phyloP scores from a whole-genome alignment of 23 red algal genomes.

The Agarophyton chilense region DNA sequence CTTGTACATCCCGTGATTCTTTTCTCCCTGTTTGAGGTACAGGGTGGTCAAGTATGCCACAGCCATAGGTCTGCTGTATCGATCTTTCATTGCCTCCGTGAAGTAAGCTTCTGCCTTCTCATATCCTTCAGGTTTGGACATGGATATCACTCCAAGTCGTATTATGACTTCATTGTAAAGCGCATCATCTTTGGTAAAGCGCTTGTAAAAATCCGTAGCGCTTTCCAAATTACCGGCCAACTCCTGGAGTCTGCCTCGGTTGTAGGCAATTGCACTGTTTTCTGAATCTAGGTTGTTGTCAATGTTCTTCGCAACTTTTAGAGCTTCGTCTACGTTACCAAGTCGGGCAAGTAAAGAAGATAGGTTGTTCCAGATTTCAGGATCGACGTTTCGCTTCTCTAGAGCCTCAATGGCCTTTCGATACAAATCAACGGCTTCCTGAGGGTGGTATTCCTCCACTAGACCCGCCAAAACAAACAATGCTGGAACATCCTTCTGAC shows the following conservation, averaged over 20 bases:
- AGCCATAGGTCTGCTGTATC: conserved; percentile 23
- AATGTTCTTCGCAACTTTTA: conserved; percentile 29
- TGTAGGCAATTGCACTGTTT: conserved; percentile 42
- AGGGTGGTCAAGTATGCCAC: conserved; percentile 36
- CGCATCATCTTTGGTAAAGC: conserved; percentile 36
- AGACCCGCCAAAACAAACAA: conserved; percentile 46
- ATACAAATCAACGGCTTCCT: conserved; percentile 48
- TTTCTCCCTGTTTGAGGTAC: conserved; percentile 36
- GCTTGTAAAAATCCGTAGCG: conserved; percentile 32
- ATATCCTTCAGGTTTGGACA: conserved; percentile 21
- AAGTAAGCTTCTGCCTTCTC: conserved; percentile 56
- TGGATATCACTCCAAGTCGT: conserved; percentile 38
- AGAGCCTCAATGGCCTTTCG: conserved; percentile 35
- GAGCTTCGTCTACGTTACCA: conserved; percentile 48
- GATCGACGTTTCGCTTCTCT: conserved; percentile 25
- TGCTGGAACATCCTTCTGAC: conserved; percentile 54
- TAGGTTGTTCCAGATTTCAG: conserved; percentile 66
- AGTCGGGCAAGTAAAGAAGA: conserved; percentile 50
- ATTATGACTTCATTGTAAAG: conserved; percentile 52
- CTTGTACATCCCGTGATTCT: conserved; percentile 32
- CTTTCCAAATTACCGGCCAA: background rate
- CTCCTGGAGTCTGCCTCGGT: conserved; percentile 47
- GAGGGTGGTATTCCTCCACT: conserved; percentile 50
- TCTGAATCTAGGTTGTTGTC: background rate
- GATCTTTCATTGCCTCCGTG: conserved; percentile 43